phyloP scores from a whole-genome alignment of 345 rosid species.

The Pelargonium nanum region DNA sequence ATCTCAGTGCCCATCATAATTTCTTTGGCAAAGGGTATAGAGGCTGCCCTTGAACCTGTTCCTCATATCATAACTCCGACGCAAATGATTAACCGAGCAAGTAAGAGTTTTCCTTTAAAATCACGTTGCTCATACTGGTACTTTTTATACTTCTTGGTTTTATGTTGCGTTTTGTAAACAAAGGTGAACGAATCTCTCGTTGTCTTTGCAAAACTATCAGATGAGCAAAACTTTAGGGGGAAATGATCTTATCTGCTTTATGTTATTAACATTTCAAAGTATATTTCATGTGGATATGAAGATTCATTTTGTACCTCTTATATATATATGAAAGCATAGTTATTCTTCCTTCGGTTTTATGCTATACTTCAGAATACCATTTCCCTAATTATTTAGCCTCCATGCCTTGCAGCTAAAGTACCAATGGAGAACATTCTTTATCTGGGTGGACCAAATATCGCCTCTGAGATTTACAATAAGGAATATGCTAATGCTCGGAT shows the following conservation, averaged over 20 bases:
- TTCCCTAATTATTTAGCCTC: not conserved
- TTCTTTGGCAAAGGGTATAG: slow-evolving; percentile 76
- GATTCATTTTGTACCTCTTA: not conserved
- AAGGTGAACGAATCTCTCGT: no score
- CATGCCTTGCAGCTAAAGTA: slow-evolving; percentile 44
- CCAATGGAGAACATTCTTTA: slow-evolving; percentile 59
- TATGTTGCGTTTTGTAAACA: no score
- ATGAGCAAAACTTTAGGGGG: no score
- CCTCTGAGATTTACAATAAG: slow-evolving; percentile 65
- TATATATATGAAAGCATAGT: no score
- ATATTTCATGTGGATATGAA: no score
- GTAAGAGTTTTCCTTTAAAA: slow-evolving; percentile 25
- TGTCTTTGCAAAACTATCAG: no score
- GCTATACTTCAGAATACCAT: no score
- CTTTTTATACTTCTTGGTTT: no score
- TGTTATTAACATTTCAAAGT: no score
- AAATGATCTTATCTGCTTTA: no score
- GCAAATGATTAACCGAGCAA: slow-evolving; percentile 57
- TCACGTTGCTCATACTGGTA: not conserved
- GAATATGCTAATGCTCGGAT: slow-evolving; percentile 81
- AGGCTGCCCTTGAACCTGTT: slow-evolving; percentile 56
- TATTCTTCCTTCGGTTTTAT: no score
- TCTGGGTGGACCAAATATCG: slow-evolving; percentile 80
- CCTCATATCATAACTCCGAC: slow-evolving; percentile 75
- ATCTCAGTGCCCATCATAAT: slow-evolving; percentile 52